A percentile compares a stretch with the other conserved stretches of the same genome.
Conservation (phyloP, 2,329 filamentous ascomycete genomes). For the Bimuria novae-zelandiae region DNA sequence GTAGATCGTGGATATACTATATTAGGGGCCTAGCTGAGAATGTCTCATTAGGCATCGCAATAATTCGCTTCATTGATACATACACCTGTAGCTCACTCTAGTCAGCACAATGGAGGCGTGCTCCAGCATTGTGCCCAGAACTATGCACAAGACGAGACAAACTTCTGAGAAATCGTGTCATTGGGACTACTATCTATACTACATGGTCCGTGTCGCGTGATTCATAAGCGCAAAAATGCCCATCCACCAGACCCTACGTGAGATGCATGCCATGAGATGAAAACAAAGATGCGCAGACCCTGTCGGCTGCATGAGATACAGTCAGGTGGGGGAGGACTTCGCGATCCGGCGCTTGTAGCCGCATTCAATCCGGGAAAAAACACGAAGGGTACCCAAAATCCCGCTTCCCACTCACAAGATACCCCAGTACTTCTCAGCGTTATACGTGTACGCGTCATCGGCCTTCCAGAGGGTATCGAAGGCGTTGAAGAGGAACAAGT, state of each 20-base stretch:
- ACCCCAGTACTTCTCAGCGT: conserved; percentile 79
- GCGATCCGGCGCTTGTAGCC: too few relatives aligned
- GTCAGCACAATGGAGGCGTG: too few relatives aligned
- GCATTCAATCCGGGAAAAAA: too few relatives aligned
- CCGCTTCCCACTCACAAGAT: conserved; percentile 22
- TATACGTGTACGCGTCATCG: conserved; percentile 64
- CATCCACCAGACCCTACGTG: conserved; percentile 17
- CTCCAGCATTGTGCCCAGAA: too few relatives aligned
- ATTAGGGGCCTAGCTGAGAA: too few relatives aligned
- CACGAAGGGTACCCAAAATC: not conserved
- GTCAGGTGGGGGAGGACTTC: too few relatives aligned
- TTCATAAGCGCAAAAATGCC: conserved; percentile 31
- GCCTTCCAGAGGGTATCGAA: conserved; percentile 83
- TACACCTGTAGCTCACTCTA: too few relatives aligned
- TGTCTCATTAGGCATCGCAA: too few relatives aligned
- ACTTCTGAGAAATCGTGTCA: not conserved
- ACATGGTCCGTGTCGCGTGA: conserved; percentile 33
- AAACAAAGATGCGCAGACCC: conserved; percentile 17
- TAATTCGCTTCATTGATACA: too few relatives aligned
- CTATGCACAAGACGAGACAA: not conserved
- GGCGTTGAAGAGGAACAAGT: conserved; percentile 75
- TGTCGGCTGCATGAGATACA: conserved; percentile 11
- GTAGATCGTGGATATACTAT: too few relatives aligned
- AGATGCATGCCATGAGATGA: conserved; percentile 20
- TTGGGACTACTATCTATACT: conserved; percentile 35